Evolutionary conservation across 2,329 filamentous ascomycete species (phyloP), one percentile per base, ranked within the genome.

Genomic region (Talaromyces verruculosus): DNA sequence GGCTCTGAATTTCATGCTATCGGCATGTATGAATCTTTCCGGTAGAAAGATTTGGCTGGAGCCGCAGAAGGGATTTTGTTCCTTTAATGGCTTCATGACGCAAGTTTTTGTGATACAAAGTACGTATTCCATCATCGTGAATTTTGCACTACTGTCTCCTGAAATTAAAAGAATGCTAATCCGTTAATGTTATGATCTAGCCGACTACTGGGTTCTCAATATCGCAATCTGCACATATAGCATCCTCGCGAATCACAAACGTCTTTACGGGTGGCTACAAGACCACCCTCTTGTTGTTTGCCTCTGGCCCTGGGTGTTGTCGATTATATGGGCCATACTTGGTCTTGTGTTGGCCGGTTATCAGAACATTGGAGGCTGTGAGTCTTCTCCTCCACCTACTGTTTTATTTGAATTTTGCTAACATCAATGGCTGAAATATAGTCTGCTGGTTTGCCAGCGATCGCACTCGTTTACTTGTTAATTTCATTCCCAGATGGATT

Each of bases 51-150:
- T 63, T n/a, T 63, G 61, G 61, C 5, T 35, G 7, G 61, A 63
- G 47, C 51, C 61, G 22, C 61, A 41, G 22, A 41, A 63, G 19
- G 33, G n/a, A 11, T 63, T 63, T n/a, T 63, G 61, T 45, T 55
- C 47, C 4, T 55, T 57, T 28, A 63, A 63, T 35, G 61, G 61
- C 22, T 63, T 63, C 49, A 55, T 63, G 49, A 63, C 61, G 22
- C 61, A 63, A 35, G 61, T 63, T n/a, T 63, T 63, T 57, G 61
- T 63, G 49, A 63, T 63, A 43, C 61, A 63, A 57, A 63, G 61
- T 57, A 63, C 4, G 30, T 55, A 6, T 35, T 43, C 15, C 25
- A 13, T 11, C 13, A 5, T 25, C 13, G 4, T 53, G 17, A 22
- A 13, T 35, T 41, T 8, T n/a, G 11, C 1, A 13, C 13, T 1